Percentiles rank a stretch among this genome's conserved stretches.
phyloP scores from a whole-genome alignment of 2,329 filamentous ascomycete species.

The Phaeosphaeriaceae sp. region DNA sequence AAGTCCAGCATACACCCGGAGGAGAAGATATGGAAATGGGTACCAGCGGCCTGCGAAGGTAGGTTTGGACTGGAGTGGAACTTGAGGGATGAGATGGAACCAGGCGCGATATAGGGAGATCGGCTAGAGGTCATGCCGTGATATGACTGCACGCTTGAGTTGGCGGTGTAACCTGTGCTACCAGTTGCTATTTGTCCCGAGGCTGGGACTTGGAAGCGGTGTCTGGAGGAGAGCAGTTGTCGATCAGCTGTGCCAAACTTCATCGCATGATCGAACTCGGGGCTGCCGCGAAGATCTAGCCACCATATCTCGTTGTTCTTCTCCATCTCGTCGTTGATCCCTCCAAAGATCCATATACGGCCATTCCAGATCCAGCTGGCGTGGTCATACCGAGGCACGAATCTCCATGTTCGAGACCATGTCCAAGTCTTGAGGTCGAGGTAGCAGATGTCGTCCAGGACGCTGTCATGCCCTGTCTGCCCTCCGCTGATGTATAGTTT shows the following conservation, averaged over 20 bases:
- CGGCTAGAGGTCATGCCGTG: conserved; percentile 52
- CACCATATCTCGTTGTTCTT: conserved; percentile 96
- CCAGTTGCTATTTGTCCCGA: conserved; percentile 46
- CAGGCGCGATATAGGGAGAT: conserved; percentile 68
- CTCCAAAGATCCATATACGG: conserved; percentile 95
- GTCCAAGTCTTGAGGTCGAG: conserved; percentile 96
- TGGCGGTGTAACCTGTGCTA: conserved; percentile 72
- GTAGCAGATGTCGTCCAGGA: conserved; percentile 95
- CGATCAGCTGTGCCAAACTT: conserved; percentile 61
- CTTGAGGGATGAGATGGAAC: conserved; percentile 85
- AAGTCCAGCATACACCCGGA: conserved; percentile 93
- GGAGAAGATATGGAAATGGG: conserved; percentile 94
- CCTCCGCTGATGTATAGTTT: conserved; percentile 95
- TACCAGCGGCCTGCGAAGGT: conserved; percentile 86
- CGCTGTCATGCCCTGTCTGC: conserved; percentile 92
- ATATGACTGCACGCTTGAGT: conserved; percentile 67
- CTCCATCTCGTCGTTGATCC: conserved; percentile 94
- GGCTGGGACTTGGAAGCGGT: conserved; percentile 36
- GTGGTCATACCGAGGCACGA: conserved; percentile 94
- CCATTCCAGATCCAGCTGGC: conserved; percentile 93
- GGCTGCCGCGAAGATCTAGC: conserved; percentile 90
- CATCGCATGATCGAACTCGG: conserved; percentile 78
- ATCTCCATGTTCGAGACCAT: conserved; percentile 95
- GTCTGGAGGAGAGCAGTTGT: conserved; percentile 39
- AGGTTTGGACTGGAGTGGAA: conserved; percentile 88